Base-by-base conservation (phyloP, 805 yeast species). In the Candida palmyrensis region DNA sequence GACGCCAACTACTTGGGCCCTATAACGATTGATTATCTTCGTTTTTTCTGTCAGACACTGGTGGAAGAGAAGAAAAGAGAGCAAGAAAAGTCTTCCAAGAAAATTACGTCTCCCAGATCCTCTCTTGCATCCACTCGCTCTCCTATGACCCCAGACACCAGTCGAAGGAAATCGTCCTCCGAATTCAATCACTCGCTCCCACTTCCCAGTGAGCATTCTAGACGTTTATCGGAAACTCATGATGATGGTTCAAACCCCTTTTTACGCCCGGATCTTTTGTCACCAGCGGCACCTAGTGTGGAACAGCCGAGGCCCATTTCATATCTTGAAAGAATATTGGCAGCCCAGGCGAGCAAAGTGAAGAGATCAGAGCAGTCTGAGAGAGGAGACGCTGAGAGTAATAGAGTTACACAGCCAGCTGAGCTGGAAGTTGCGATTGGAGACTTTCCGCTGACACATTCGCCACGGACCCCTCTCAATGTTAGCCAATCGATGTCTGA, bases 1-100 rank as follows among this genome's bases (percentile, higher is more conserved):
- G 59, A 59, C 15, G 45, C 58, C 0, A 49, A 47, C 6, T 62
- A 62, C 38, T 44, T 44, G 12, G 70, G 69, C 1, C 58, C 64
- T 1, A 46, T 65, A 14, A 62, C 68, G 2, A 49, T 55, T 9
- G 67, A 61, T 32, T 66, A 58, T 26, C 46, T 65, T 24, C 44
- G 61, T 22, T 53, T 53, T 12, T 53, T 63, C 29, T 62, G 69
- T 29, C 45, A 49, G 26, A 59, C 62, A 2, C 49, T 51, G 37
- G 35, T 43, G 7, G 36, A 40, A 22, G 57, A 30, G 11, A 19
- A 30, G 35, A 25, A 22, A 2, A 16, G 31, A 15, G 39, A 43
- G 3, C n/a, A n/a, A n/a, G 44, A 37, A 15, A 14, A 34, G 30
- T 29, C 36, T 15, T 29, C 22, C 13, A 28, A 16, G 15, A 20